These are phyloP conservation scores for Metschnikowia santaceciliae DNA, from an alignment of 805 yeast genomes.

Conservation along the genomic window DNA sequence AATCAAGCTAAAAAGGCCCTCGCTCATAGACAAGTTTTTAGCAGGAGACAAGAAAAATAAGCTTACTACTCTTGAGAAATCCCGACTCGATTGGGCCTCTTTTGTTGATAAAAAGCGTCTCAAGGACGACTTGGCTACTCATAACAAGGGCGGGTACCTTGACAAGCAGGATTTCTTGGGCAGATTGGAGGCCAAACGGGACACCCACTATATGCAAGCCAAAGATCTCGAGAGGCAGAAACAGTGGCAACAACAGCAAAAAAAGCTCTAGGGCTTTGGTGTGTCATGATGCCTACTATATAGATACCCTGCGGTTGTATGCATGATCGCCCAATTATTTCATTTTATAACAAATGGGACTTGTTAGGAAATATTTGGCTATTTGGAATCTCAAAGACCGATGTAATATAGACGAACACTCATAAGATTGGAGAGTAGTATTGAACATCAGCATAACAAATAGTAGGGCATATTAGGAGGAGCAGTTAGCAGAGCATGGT, in stretches of 20 bases:
- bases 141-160: constrained; percentile 86
- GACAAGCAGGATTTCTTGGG: constrained; percentile 87
- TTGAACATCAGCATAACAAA: background rate
- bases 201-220: constrained; percentile 45
- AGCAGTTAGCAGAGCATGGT: background rate
- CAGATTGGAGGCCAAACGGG: constrained; percentile 62
- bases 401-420: no score
- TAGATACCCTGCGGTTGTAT: no score
- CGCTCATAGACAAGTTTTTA: constrained; percentile 73
- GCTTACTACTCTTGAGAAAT: constrained; percentile 87
- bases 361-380: no score
- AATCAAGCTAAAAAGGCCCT: constrained; percentile 66
- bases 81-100: constrained; percentile 90
- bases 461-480: background rate
- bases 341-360: no score
- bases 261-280: background rate
- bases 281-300: no score
- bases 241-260: constrained; percentile 19
- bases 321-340: no score
- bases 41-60: constrained; percentile 60
- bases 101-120: constrained; percentile 86
- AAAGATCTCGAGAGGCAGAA: constrained; percentile 30
- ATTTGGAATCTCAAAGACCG: no score
- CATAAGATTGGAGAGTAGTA: background rate
- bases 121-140: constrained; percentile 71